Conservation (phyloP, 345 rosid genomes). For the Angophora floribunda region DNA sequence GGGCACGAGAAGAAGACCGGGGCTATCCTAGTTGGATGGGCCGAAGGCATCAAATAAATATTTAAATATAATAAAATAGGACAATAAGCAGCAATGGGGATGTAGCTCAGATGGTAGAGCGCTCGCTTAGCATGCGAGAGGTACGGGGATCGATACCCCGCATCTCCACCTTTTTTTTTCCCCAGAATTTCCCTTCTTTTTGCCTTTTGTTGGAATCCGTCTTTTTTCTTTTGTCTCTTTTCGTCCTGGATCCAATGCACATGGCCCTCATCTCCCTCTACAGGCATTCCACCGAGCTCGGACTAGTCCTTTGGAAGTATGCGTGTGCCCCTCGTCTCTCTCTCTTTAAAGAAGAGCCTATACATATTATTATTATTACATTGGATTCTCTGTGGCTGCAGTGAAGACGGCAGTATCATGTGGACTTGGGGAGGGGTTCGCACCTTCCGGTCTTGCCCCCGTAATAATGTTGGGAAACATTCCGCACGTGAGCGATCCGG, state of each 20-base stretch:
- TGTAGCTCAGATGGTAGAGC: conserved; percentile 77
- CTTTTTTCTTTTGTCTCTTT: not conserved
- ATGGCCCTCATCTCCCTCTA: not conserved
- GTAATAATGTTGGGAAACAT: not conserved
- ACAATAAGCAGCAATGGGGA: not conserved
- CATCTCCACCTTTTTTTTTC: conserved; percentile 10
- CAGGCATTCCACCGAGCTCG: not conserved
- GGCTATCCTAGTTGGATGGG: not conserved
- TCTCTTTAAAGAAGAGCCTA: not conserved
- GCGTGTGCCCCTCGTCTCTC: not conserved
- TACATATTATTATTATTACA: not conserved
- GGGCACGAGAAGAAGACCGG: not conserved
- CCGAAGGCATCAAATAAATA: not conserved
- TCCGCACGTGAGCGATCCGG: not conserved
- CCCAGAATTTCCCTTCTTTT: not conserved
- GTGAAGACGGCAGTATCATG: not conserved
- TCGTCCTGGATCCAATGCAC: not conserved
- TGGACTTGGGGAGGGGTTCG: not conserved
- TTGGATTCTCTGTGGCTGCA: not conserved
- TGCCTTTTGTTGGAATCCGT: not conserved
- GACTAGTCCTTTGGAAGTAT: not conserved
- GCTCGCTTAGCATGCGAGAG: conserved; percentile 67
- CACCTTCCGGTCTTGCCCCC: not conserved
- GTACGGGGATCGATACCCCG: conserved; percentile 51
- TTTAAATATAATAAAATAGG: too few relatives aligned